Conservation (phyloP, 1,284 basidiomycete species). For the Macrocystidia cucumis region DNA sequence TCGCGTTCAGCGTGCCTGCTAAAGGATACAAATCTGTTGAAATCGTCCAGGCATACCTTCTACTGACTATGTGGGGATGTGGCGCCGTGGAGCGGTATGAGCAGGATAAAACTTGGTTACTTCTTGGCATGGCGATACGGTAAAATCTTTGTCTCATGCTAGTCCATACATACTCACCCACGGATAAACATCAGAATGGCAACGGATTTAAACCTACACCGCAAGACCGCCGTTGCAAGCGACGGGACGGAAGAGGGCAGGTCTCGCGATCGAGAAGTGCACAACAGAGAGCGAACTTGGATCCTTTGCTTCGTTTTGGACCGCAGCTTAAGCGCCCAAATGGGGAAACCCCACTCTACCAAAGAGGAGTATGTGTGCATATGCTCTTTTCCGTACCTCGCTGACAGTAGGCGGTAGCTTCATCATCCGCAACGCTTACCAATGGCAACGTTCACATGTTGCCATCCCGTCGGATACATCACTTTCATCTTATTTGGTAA, state of each 20-base stretch:
- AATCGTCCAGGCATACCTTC: slow-evolving; percentile 86
- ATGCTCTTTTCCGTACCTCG: slow-evolving; percentile 7
- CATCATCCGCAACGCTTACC: slow-evolving; percentile 79
- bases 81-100: slow-evolving; percentile 94
- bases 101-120: slow-evolving; percentile 93
- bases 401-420: slow-evolving; percentile 36
- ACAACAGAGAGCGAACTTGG: slow-evolving; percentile 94
- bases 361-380: slow-evolving; percentile 68
- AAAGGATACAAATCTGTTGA: slow-evolving; percentile 93
- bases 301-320: slow-evolving; percentile 87
- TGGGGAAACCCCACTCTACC: slow-evolving; percentile 85
- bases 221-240: slow-evolving; percentile 69
- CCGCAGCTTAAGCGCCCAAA: slow-evolving; percentile 86
- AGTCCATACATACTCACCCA: slow-evolving; percentile 6
- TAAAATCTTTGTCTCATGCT: slow-evolving; percentile 18
- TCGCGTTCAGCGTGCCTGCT: slow-evolving; percentile 86
- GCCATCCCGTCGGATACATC: slow-evolving; percentile 58
- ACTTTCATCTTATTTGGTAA: slow-evolving; percentile 64
- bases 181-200: slow-evolving; percentile 74
- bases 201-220: slow-evolving; percentile 91
- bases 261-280: slow-evolving; percentile 73
- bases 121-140: slow-evolving; percentile 83
- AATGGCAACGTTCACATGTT: slow-evolving; percentile 61
- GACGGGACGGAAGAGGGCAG: slow-evolving; percentile 71
- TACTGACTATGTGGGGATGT: slow-evolving; percentile 79